Evolutionary conservation across 2,329 filamentous ascomycete genomes (phyloP), one percentile per base, ranked within the genome.

Genomic region (Sporothrix curviconia): DNA sequence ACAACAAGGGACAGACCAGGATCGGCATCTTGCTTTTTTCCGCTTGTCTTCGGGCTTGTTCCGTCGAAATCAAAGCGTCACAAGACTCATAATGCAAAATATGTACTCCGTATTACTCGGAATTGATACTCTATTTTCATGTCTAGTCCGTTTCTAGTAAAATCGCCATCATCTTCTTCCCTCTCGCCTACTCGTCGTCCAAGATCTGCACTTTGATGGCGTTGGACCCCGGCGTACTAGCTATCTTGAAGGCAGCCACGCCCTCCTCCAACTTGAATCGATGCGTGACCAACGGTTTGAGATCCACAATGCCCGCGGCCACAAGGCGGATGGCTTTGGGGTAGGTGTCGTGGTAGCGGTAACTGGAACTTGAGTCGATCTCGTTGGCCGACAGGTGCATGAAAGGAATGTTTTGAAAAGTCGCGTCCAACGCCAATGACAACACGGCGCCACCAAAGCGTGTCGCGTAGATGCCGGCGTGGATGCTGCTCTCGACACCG

Each of bases 261-360:
- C 84, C 83, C 60, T 80, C 73, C 60, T 87, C 83, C 22, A 89
- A 70, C 0, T 80, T 78, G 60, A 83, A 86, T 1, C 73, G 75
- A 67, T 89, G 84, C 9, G 84, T 83, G 3, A 88, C 78, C n/a
- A 87, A 69, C 12, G 52, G 76, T 65, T 83, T 83, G 22, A 86
- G 71, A 65, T 87, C 77, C 8, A 88, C 66, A 1, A 87, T 75
- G 0, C 79, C 79, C 3, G 82, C 81, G 40, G 74, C 76, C 25
- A 89, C 66, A 43, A 80, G 81, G 7, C 79, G 74, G 28, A 88
- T 84, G 0, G 81, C 85, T 0, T 79, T 77, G 0, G 85, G 84
- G 84, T 85, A 89, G 0, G 84, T 87, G 65, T 88, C 83, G 40
- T 78, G 75, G 66, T 88, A 89, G 8, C 85, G 76, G 67, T 89